Base-by-base conservation (phyloP, 2,329 filamentous ascomycete species). In the Cercospora zeina region DNA sequence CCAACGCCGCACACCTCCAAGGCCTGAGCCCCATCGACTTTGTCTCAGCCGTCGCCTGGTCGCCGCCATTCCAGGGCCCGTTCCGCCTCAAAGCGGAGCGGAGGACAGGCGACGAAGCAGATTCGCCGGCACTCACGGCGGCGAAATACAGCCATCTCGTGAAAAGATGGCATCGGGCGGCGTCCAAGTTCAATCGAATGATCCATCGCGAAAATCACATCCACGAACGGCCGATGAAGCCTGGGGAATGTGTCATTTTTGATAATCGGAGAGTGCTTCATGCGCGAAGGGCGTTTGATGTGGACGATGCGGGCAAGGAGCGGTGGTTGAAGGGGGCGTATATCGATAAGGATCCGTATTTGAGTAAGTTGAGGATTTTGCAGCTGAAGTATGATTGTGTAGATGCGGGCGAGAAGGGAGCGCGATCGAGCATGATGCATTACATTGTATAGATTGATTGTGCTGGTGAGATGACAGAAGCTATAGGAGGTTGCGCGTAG, bases 221-320 rank as follows among this genome's bases (percentile, higher is more conserved):
- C 58, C 89, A 88, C 71, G 83, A 93, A 78, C 81, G 88, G 62
- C 88, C 88, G 75, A 80, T 97, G 75, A 79, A 86, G 58, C 86
- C 89, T 3, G 95, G 93, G 2, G 90, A 96, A 71, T 96, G 91
- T 73, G 92, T 93, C 11, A 82, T 99, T n/a, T 97, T 99, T 73
- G 89, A 96, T 74, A 97, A 97, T 73, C 78, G 86, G 62, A 83
- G 93, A 16, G 82, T 96, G n/a, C 76, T 96, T 72, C 95, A 97
- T 78, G 93, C 92, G 0, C 82, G 95, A 3, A 83, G 81, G 14
- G 85, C 86, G 31, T 97, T 97, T 75, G 86, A 93, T 69, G 77
- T 82, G 0, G 77, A 76, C 0, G 86, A 93, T 72, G 77, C 81
- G 0, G 77, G 77, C 0, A 81, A 82, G 6, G 83, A 87, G 64